Conservation (phyloP, 352 stramenopile genomes). For the Pythium sukuiense region DNA sequence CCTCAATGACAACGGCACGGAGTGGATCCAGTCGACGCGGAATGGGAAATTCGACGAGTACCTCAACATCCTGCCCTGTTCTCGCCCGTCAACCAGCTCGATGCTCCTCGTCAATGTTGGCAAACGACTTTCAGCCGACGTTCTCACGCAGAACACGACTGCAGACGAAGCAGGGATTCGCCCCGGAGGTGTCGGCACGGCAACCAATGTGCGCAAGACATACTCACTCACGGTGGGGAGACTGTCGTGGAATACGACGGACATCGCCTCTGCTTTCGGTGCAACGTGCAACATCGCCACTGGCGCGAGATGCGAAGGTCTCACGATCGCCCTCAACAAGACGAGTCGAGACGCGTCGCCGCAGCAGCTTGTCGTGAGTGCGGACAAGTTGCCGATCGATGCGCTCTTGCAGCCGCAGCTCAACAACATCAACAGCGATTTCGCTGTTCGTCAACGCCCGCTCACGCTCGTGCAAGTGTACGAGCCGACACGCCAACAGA, state of each 20-base stretch:
- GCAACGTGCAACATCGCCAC: neutral
- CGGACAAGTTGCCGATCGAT: neutral
- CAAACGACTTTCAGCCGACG: neutral
- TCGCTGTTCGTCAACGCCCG: neutral
- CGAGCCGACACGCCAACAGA: neutral
- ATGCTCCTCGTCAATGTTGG: neutral
- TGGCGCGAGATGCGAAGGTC: neutral
- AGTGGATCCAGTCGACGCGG: neutral
- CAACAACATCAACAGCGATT: neutral
- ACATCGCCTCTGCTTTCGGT: neutral
- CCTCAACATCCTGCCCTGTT: neutral
- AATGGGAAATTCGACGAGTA: neutral
- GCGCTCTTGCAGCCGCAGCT: neutral
- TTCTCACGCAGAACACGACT: neutral
- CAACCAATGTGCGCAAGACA: neutral
- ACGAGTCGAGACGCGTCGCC: neutral
- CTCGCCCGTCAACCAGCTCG: neutral
- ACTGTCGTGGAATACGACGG: neutral
- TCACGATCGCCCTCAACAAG: neutral
- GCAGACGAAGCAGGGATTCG: neutral
- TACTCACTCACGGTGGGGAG: neutral
- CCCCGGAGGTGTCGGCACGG: neutral
- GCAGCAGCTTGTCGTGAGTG: neutral
- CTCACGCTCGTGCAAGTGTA: neutral
- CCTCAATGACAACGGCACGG: neutral